Percentiles rank a stretch among this genome's conserved stretches.
Evolutionary conservation across 1,139 yeast species (phyloP).

Genomic region (Kodamaea arcana): DNA sequence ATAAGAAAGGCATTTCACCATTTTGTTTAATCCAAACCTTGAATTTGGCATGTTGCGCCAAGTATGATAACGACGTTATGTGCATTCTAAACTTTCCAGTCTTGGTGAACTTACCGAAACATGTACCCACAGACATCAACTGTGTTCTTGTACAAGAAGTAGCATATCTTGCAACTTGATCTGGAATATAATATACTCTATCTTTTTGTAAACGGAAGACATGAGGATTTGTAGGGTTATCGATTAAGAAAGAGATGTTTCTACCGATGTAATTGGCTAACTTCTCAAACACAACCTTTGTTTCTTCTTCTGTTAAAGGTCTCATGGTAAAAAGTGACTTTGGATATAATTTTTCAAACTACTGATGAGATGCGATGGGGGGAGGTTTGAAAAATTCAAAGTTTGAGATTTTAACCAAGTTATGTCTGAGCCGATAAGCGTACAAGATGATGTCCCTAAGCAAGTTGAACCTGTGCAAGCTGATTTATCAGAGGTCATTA

Average conservation of each 20-base stretch:
- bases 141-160: conserved; percentile 86
- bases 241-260: conserved; percentile 83
- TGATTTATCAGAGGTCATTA: neutral
- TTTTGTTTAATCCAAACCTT: conserved; percentile 95
- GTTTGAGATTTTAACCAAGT: neutral
- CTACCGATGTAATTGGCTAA: conserved; percentile 95
- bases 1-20: conserved; percentile 97
- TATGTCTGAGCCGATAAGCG: neutral
- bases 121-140: conserved; percentile 87
- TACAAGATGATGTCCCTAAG: neutral
- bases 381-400: conserved; percentile 5
- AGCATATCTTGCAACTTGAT: conserved; percentile 78
- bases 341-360: conserved; percentile 4
- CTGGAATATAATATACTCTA: conserved; percentile 89
- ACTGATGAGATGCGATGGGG: conserved; percentile 4
- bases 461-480: neutral
- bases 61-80: conserved; percentile 79
- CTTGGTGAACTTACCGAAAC: conserved; percentile 96
- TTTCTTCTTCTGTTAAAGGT: conserved; percentile 94
- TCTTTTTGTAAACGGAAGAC: conserved; percentile 95
- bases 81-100: conserved; percentile 95
- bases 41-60: conserved; percentile 86
- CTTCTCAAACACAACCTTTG: conserved; percentile 92
- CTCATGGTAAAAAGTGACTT: conserved; percentile 63
- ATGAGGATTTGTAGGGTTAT: conserved; percentile 85